Conservation (phyloP, 108 stramenopile genomes). For the Licmophora abbreviata region DNA sequence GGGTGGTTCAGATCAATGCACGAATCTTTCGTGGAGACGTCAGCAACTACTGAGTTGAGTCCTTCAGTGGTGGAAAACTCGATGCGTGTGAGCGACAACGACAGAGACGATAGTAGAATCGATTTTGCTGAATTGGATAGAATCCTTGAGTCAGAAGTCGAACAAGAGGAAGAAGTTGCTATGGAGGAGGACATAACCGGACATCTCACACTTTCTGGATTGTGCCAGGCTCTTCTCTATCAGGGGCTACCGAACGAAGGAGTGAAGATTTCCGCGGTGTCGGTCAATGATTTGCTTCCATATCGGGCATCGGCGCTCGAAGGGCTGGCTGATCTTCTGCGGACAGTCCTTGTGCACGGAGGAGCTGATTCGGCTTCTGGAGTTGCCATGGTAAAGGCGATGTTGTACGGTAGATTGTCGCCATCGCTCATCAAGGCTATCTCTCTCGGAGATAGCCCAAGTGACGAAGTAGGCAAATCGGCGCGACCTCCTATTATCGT, state of each 20-base stretch:
- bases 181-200: constrained; percentile 9
- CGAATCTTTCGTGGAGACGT: background rate
- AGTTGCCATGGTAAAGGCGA: constrained; percentile 6
- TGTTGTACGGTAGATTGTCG: constrained; percentile 10
- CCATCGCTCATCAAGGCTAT: constrained; percentile 18
- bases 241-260: constrained; percentile 38
- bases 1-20: constrained; percentile 30
- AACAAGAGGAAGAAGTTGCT: constrained; percentile 11
- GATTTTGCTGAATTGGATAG: constrained; percentile 14
- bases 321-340: constrained; percentile 23
- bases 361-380: background rate
- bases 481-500: constrained; percentile 69
- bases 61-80: constrained; percentile 6
- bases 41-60: constrained; percentile 5
- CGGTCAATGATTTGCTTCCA: constrained; percentile 43
- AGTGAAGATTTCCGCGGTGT: constrained; percentile 2
- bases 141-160: constrained; percentile 23
- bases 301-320: constrained; percentile 50
- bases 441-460: constrained; percentile 10
- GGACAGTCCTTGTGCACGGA: constrained; percentile 3
- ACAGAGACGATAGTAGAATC: constrained; percentile 7
- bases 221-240: constrained; percentile 49
- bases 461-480: constrained; percentile 11
- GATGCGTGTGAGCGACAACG: constrained; percentile 12
- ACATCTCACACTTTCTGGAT: constrained; percentile 32